phyloP scores from a whole-genome alignment of 148 eudicot species.

The Persicaria maculosa region DNA sequence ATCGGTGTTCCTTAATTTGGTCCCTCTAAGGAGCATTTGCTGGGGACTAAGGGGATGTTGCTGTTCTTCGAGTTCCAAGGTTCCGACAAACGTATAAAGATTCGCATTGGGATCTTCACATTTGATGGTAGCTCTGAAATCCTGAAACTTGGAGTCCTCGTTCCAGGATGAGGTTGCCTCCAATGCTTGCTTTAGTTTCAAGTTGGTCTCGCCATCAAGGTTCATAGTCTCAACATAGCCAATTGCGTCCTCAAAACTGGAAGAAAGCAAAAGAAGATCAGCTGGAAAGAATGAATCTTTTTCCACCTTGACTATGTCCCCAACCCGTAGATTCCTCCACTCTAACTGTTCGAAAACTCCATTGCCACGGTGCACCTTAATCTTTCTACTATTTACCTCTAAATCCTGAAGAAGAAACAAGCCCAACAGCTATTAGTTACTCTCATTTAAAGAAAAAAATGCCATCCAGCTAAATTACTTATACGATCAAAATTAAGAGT shows the following conservation, averaged over 20 bases:
- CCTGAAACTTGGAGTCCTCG: slow-evolving; percentile 42
- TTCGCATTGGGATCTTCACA: slow-evolving; percentile 93
- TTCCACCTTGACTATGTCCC: slow-evolving; percentile 81
- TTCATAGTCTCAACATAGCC: slow-evolving; percentile 96
- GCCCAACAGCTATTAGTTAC: background rate
- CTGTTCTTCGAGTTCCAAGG: slow-evolving; percentile 55
- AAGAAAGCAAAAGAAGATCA: slow-evolving; percentile 74
- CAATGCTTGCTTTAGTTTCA: slow-evolving; percentile 77
- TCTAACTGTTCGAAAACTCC: slow-evolving; percentile 48
- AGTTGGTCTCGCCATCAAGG: slow-evolving; percentile 94
- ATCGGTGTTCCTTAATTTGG: slow-evolving; percentile 81
- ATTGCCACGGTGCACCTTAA: slow-evolving; percentile 45
- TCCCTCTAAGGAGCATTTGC: slow-evolving; percentile 72
- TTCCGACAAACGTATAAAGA: slow-evolving; percentile 70
- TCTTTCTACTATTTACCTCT: slow-evolving; percentile 69
- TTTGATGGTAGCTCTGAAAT: slow-evolving; percentile 54
- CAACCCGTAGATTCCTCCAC: slow-evolving; percentile 71
- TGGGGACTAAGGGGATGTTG: slow-evolving; percentile 69
- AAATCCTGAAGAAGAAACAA: slow-evolving; percentile 46
- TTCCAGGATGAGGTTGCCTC: slow-evolving; percentile 52
- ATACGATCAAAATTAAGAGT: too few species aligned
- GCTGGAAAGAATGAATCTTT: slow-evolving; percentile 90
- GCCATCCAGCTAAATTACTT: background rate
- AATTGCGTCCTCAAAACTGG: slow-evolving; percentile 77
- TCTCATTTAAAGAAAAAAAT: background rate